phyloP scores from a whole-genome alignment of 2,329 filamentous ascomycete species.

The Aspergillus transmontanensis region DNA sequence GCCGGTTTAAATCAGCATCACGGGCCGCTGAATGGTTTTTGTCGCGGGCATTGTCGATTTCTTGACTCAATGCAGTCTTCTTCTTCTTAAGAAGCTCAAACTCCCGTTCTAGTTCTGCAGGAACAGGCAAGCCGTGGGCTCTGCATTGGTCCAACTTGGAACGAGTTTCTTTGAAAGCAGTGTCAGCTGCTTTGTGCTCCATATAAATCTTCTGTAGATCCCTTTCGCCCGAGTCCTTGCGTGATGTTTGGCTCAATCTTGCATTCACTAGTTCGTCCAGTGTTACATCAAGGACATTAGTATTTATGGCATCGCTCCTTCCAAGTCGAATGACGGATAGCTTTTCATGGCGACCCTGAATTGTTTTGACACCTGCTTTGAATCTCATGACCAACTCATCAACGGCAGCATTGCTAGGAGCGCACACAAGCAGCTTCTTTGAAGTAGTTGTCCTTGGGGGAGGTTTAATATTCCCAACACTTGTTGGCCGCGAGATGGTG shows the following conservation, averaged over 20 bases:
- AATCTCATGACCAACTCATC: conserved; percentile 93
- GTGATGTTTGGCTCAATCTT: conserved; percentile 58
- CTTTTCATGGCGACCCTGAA: conserved; percentile 70
- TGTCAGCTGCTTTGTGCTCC: conserved; percentile 62
- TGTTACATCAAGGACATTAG: conserved; percentile 85
- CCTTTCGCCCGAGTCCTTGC: conserved; percentile 50
- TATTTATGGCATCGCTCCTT: conserved; percentile 88
- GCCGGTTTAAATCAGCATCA: conserved; percentile 81
- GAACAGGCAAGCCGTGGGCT: conserved; percentile 49
- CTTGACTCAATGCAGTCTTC: conserved; percentile 73
- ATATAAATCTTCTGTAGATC: conserved; percentile 70
- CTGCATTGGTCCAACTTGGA: conserved; percentile 71
- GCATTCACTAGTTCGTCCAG: conserved; percentile 86
- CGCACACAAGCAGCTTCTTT: conserved; percentile 93
- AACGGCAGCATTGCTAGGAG: conserved; percentile 97
- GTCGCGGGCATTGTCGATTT: conserved; percentile 86
- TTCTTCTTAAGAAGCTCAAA: conserved; percentile 77
- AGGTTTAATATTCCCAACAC: conserved; percentile 38
- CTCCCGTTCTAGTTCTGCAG: conserved; percentile 66
- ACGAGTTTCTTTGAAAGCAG: conserved; percentile 70
- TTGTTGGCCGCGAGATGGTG: conserved; percentile 47
- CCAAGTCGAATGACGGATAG: conserved; percentile 89
- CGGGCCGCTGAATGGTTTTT: conserved; percentile 78
- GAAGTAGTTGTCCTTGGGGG: conserved; percentile 42
- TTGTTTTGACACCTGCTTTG: conserved; percentile 81